Evolutionary conservation across 768 basidiomycete species (phyloP), one percentile per base, ranked within the genome.

Genomic region (Mycena epipterygia): DNA sequence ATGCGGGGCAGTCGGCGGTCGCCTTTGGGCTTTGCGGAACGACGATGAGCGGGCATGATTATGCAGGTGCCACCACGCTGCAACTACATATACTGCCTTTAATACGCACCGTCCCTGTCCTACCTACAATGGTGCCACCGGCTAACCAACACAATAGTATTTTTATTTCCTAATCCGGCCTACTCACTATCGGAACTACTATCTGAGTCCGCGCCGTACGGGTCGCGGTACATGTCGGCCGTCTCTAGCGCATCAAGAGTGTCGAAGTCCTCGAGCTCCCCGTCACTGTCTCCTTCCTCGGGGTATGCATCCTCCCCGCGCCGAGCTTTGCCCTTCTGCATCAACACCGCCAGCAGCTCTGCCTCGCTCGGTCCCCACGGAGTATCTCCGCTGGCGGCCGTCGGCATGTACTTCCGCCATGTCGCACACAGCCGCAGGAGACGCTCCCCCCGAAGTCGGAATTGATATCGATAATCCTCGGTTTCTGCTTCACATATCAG

Each of bases 401-500:
- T 44, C 9, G 60, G 53, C 25, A 63, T 14, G 12, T 53, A 9
- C 19, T 49, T 56, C 12, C 44, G 30, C 67, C 72, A 73, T 1
- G 44, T 44, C 9, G 30, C 37, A 44, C 63, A 65, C 9, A 70
- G 49, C 3, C 46, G 62, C 8, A 59, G 8, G 3, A 73, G 41
- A 5, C 42, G 19, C 4, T 37, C 39, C 11, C 53, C 57, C 7
- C 49, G 44, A 1, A 55, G 33, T 2, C 41, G 21, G 5, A 70
- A 37, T 16, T 69, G 68, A 32, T 69, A 70, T 1, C 39, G 46
- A 16, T 51, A 32, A 21, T 19, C 37, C 41, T 65, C 64, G 32
- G 8, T 48, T 23, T 21, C 51, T 32, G 14, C n/a, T 27, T 23
- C 29, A 23, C 27, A 46, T 23, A 42, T 42, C 27, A 61, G 17